These are phyloP conservation scores for Debaryomyces singareniensis DNA, from an alignment of 1,139 yeast genomes.

Conservation along the genomic window DNA sequence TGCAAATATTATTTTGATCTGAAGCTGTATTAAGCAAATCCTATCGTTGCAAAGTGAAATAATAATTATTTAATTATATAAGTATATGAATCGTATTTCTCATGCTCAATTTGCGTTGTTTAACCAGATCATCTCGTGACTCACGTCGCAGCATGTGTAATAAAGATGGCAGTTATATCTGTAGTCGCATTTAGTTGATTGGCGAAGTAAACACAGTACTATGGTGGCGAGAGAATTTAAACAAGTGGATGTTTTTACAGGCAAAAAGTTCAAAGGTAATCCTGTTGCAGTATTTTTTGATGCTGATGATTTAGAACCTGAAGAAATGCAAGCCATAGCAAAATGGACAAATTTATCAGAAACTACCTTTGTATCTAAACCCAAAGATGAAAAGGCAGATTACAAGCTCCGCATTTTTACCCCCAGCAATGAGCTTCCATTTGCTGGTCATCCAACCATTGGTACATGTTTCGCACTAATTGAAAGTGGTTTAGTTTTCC, in stretches of 20 bases:
- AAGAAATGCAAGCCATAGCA: slow-evolving; percentile 41
- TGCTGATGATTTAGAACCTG: slow-evolving; percentile 22
- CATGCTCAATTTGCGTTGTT: too few relatives aligned
- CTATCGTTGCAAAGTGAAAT: too few relatives aligned
- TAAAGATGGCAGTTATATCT: too few relatives aligned
- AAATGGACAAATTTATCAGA: slow-evolving; percentile 55
- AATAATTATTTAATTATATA: too few relatives aligned
- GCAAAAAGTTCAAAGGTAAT: slow-evolving; percentile 38
- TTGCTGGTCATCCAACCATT: slow-evolving; percentile 58
- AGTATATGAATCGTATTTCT: too few relatives aligned
- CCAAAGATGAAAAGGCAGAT: slow-evolving; percentile 28
- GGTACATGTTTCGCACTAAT: slow-evolving; percentile 43
- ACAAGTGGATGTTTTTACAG: slow-evolving; percentile 49
- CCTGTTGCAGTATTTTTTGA: slow-evolving; percentile 49
- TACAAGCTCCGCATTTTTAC: slow-evolving; percentile 46
- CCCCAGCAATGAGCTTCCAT: slow-evolving; percentile 41
- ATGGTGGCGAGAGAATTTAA: slow-evolving; percentile 17
- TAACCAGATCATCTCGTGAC: too few relatives aligned
- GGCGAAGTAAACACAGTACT: too few relatives aligned
- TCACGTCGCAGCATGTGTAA: too few relatives aligned
- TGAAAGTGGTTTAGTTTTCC: slow-evolving; percentile 21
- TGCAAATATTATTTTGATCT: too few relatives aligned
- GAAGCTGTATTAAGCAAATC: too few relatives aligned
- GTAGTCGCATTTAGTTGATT: too few relatives aligned
- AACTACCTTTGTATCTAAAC: slow-evolving; percentile 41